These are phyloP conservation scores for Halteria grandinella DNA, from an alignment of 73 alveolate genomes.

Conservation along the genomic window DNA sequence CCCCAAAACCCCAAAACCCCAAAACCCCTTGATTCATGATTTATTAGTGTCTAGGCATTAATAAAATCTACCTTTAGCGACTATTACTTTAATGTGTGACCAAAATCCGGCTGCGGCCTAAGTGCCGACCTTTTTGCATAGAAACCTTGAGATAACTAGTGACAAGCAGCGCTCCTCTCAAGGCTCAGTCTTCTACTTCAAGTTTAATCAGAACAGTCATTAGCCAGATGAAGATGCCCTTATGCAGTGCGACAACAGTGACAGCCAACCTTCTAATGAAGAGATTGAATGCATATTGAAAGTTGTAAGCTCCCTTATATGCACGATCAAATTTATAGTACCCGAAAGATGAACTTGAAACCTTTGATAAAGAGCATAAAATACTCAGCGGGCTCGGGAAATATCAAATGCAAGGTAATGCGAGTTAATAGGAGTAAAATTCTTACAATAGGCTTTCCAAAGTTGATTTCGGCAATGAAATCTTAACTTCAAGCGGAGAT, in stretches of 20 bases:
- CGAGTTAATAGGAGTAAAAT: not conserved
- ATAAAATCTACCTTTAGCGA: too few relatives aligned
- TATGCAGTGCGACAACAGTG: not conserved
- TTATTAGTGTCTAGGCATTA: too few relatives aligned
- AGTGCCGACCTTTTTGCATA: constrained; percentile 15
- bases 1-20: too few relatives aligned
- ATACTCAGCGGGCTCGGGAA: constrained; percentile 3
- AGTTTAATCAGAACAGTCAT: not conserved
- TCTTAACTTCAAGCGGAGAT: constrained; percentile 19
- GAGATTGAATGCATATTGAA: constrained; percentile 3
- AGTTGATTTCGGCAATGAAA: constrained; percentile 11
- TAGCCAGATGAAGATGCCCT: not conserved
- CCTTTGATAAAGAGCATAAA: constrained; percentile 31
- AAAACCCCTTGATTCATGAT: too few relatives aligned
- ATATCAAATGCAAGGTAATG: constrained; percentile 3
- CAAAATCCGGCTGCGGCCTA: too few relatives aligned
- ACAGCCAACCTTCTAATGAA: not conserved
- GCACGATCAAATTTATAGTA: not conserved
- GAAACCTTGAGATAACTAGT: constrained; percentile 15
- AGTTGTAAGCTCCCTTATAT: not conserved
- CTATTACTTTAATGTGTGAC: too few relatives aligned
- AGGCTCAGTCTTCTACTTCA: constrained; percentile 45
- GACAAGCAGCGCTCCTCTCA: constrained; percentile 34
- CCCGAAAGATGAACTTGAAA: constrained; percentile 12
- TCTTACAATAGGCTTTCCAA: constrained; percentile 17